Evolutionary conservation across 1,139 yeast genomes (phyloP), one percentile per base, ranked within the genome.

Genomic region (Entelexis sorbosivorans): DNA sequence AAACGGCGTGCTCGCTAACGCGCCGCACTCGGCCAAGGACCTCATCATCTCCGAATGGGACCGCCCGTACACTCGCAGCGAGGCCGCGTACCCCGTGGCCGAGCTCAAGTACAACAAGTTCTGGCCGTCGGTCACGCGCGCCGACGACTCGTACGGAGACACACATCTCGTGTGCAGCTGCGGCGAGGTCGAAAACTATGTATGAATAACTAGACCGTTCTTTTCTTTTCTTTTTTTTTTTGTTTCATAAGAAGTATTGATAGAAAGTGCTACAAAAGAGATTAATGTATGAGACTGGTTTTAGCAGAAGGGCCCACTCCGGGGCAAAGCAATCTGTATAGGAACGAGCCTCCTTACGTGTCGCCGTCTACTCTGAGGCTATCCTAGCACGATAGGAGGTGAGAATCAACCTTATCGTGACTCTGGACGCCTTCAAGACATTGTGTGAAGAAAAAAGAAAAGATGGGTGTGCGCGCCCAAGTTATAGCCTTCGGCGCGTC

Each of bases 131-230:
- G 96, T 88, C 44, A 77, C 95, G 16, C 79, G 58, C 67, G 75
- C 91, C 56, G 95, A 91, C 66, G 98, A 91, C 65, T 82, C 94
- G 11, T 89, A 82, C 63, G 98, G 98, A 59, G 98, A 91, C 67
- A 73, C 83, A 76, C 82, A 91, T 71, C 75, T 91, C 69, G 74
- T 89, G 70, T 91, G 98, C 71, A 88, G 96, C 32, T 91, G 98
- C 53, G 73, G 69, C 49, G 69, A 71, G 13, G 61, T 58, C 14
- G 61, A 60, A 32, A 55, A 45, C 44, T 54, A 53, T 29, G 54
- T 47, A 13, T 40, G 20, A 48, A 9, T 8, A 13, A 22, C 10
- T 13, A 20, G 16, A 22, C 4, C 6, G 6, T 22, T 22, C 6
- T 6, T 22, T 22, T 22, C 24, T 10, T 29, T 8, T 11, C n/a